phyloP scores from a whole-genome alignment of 208 protist genomes.

The Tritrichomonas foetus region DNA sequence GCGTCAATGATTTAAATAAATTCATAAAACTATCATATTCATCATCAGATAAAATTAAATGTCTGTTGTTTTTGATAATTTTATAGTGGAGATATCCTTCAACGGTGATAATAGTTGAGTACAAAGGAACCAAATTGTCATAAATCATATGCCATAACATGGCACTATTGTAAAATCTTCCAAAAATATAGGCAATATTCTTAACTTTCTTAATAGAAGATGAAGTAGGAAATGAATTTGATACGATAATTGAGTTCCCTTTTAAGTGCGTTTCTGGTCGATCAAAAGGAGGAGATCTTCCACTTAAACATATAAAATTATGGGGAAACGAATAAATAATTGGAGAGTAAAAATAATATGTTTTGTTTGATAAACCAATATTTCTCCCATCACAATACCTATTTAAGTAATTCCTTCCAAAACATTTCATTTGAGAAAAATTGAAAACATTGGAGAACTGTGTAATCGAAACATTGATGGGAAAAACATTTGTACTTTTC shows the following conservation, averaged over 20 bases:
- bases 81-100: too few relatives aligned
- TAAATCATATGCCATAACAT: constrained; percentile 23
- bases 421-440: neutral
- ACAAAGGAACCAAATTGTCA: neutral
- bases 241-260: neutral
- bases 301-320: neutral
- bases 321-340: neutral
- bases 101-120: neutral
- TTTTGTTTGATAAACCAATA: neutral
- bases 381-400: neutral
- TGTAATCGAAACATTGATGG: neutral
- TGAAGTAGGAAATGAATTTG: neutral
- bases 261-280: neutral
- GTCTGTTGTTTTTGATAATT: too few relatives aligned
- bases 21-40: neutral
- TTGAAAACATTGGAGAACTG: neutral
- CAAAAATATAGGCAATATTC: too few relatives aligned
- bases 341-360: constrained; percentile 3
- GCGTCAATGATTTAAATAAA: too few relatives aligned
- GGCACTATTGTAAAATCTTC: neutral
- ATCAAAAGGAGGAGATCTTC: neutral
- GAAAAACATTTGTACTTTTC: too few relatives aligned
- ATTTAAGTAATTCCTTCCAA: neutral
- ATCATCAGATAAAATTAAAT: neutral
- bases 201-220: neutral